Conservation (phyloP, 768 basidiomycete species). For the Boletus rubescentipes region DNA sequence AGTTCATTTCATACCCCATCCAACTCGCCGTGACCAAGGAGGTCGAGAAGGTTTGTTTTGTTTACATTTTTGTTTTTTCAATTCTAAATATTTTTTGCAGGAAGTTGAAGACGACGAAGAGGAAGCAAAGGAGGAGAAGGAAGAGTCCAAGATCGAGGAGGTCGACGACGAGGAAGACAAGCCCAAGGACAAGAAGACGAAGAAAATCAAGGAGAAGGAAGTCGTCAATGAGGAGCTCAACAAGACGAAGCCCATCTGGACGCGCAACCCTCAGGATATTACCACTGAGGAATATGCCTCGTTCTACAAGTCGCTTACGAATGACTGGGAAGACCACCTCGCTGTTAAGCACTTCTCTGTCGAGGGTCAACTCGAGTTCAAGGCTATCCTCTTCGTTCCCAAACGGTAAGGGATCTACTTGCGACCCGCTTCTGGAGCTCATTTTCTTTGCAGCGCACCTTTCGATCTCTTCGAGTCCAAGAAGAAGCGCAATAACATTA, state of each 20-base stretch:
- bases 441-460: constrained; percentile 63
- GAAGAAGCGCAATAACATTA: constrained; percentile 99
- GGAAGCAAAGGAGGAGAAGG: constrained; percentile 67
- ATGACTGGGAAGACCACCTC: constrained; percentile 99
- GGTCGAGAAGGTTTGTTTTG: constrained; percentile 84
- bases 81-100: constrained; percentile 37
- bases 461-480: constrained; percentile 99
- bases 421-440: background rate
- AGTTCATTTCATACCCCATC: constrained; percentile 99
- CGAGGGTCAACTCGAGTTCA: constrained; percentile 99
- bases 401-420: constrained; percentile 65
- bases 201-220: constrained; percentile 89
- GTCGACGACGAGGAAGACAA: constrained; percentile 82
- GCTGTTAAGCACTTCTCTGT: constrained; percentile 99
- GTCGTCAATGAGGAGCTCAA: constrained; percentile 96
- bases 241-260: constrained; percentile 99
- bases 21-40: constrained; percentile 99
- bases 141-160: constrained; percentile 79
- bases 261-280: constrained; percentile 95
- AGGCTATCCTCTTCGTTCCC: constrained; percentile 96
- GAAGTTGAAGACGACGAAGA: constrained; percentile 87
- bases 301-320: constrained; percentile 99
- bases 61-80: background rate
- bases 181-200: constrained; percentile 88
- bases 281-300: constrained; percentile 88